These are phyloP conservation scores for Solanum appendiculatum DNA, from an alignment of 257 asterid species.

Conservation along the genomic window DNA sequence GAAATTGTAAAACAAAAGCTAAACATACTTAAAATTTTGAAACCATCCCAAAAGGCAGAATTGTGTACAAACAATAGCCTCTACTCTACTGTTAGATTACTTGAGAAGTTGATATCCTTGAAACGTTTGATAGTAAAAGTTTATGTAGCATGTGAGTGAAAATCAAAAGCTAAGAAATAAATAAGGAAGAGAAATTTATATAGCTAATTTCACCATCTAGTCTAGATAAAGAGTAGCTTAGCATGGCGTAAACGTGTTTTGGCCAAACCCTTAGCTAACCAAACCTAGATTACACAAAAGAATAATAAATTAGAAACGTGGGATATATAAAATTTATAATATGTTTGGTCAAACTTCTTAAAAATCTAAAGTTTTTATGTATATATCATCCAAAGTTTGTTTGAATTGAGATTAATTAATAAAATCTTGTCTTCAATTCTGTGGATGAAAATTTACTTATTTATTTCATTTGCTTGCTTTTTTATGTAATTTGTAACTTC, in stretches of 20 bases:
- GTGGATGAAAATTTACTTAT: neutral
- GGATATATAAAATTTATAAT: neutral
- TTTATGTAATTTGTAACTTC: no score
- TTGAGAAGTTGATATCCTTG: neutral
- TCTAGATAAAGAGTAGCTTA: neutral
- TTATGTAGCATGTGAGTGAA: neutral
- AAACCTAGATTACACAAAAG: neutral
- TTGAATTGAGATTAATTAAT: neutral
- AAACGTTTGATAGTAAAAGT: neutral
- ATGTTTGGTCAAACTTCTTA: neutral
- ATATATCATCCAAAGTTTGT: no score
- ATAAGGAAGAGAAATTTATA: neutral
- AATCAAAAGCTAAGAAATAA: neutral
- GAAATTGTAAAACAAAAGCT: no score
- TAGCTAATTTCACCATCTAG: neutral
- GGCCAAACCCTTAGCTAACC: neutral
- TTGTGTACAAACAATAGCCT: neutral
- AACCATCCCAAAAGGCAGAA: no score
- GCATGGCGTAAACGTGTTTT: neutral
- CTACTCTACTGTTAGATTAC: neutral
- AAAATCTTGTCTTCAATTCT: neutral
- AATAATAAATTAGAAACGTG: neutral
- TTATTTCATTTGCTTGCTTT: no score
- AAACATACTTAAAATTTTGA: no score
- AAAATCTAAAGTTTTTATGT: neutral